Conservation (phyloP, 1,284 basidiomycete genomes). For the Tilletia walkeri region DNA sequence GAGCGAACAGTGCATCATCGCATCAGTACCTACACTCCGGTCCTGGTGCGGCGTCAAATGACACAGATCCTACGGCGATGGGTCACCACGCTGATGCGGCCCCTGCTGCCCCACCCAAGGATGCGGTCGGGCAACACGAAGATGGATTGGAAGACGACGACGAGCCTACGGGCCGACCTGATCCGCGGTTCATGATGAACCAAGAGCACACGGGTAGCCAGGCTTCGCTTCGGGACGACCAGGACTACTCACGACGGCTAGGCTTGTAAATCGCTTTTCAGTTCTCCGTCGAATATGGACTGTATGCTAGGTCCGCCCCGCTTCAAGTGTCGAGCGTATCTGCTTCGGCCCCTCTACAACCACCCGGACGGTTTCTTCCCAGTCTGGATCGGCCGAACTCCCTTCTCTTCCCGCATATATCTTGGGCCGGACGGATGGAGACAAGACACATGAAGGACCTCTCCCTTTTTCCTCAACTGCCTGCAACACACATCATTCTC, state of each 20-base stretch:
- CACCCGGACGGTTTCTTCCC: no score
- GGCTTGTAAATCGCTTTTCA: background rate
- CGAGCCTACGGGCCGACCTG: background rate
- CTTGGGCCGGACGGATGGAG: no score
- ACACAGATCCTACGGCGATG: conserved; percentile 1
- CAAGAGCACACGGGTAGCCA: background rate
- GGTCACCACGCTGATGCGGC: background rate
- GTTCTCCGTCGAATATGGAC: no score
- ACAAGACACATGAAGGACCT: no score
- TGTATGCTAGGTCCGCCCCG: no score
- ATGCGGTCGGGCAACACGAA: background rate
- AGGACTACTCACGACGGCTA: conserved; percentile 5
- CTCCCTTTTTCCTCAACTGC: no score
- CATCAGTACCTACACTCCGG: background rate
- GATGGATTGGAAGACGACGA: conserved; percentile 9
- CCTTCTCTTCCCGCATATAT: no score
- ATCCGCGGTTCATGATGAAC: conserved; percentile 16
- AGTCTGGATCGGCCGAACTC: no score
- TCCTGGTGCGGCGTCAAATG: background rate
- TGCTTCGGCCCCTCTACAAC: no score
- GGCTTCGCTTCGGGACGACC: conserved; percentile 11
- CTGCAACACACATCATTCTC: no score
- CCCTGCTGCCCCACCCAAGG: background rate
- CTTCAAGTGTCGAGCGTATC: no score
- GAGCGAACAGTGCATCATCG: no score